Evolutionary conservation across 169 alveolate species (phyloP), one percentile per base, ranked within the genome.

Genomic region (Theileria annulata): DNA sequence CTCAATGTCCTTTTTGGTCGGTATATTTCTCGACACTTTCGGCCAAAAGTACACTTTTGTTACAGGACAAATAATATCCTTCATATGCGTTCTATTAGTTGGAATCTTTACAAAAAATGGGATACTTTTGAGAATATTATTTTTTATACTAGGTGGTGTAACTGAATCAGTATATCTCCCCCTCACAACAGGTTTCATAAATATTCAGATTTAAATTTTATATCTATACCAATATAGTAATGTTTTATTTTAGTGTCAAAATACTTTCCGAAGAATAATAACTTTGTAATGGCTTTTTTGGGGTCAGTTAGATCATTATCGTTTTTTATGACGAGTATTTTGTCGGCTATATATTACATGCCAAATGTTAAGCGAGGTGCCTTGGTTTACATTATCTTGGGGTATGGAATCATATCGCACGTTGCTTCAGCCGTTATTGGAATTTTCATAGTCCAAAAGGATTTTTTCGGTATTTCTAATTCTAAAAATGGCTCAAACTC

Each of bases 291-390:
- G 9, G 25, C 83, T 62, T 28, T 71, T 19, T 31, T 80, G 83
- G 87, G 87, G 1, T 72, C 87, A 4, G n/a, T 35, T 8, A 71
- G 87, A 47, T 71, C 87, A 6, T 47, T 80, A 25, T 80, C 87
- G 31, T 80, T 42, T 54, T 48, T 80, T 48, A 35, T 80, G 42
- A 73, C 87, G 25, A 60, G 77, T n/a, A 28, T 80, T 15, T 30
- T 80, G 47, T n/a, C 77, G 19, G 37, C 51, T 33, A 71, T 80
- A 3, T 80, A 64, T 49, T 59, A 33, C 15, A 19, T n/a, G 2
- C 60, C 33, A 9, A 13, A 28, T 4, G 56, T 80, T 4, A 71
- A 56, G 13, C 8, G 64, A 33, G 68, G 25, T 48, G 31, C 19
- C n/a, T n/a, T 80, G n/a, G 60, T 13, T 25, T 31, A 62, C 17